Percentiles rank a stretch among this genome's conserved stretches.
phyloP scores from a whole-genome alignment of 2,329 filamentous ascomycete species.

The Talaromyces sp. region DNA sequence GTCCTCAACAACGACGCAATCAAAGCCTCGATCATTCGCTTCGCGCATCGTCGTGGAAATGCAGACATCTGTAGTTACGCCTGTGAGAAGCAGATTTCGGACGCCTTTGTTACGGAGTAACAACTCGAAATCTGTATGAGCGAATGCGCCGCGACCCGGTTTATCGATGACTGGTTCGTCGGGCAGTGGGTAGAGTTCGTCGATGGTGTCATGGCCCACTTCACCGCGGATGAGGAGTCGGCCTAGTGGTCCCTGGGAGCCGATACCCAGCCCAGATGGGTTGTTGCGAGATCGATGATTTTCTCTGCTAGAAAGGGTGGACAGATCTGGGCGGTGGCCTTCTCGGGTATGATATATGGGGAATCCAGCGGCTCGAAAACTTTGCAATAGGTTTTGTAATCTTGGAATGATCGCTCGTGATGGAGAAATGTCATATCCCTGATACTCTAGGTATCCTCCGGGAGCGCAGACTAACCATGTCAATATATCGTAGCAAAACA shows the following conservation, averaged over 20 bases:
- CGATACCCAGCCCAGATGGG: slow-evolving; percentile 50
- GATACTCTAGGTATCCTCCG: slow-evolving; percentile 45
- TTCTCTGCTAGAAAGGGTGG: slow-evolving; percentile 56
- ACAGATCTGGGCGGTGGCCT: slow-evolving; percentile 52
- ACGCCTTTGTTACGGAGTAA: slow-evolving; percentile 50
- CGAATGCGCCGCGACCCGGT: slow-evolving; percentile 52
- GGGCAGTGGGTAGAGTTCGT: slow-evolving; percentile 49
- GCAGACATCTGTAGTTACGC: slow-evolving; percentile 56
- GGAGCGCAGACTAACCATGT: slow-evolving; percentile 39
- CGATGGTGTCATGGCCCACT: slow-evolving; percentile 55
- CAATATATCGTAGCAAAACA: neutral
- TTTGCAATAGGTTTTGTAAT: slow-evolving; percentile 37
- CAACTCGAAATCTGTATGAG: slow-evolving; percentile 54
- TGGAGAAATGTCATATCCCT: slow-evolving; percentile 43
- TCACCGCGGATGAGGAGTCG: slow-evolving; percentile 58
- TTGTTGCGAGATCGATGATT: slow-evolving; percentile 53
- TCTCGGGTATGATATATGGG: slow-evolving; percentile 47
- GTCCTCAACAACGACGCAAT: slow-evolving; percentile 52
- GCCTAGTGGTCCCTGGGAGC: slow-evolving; percentile 53
- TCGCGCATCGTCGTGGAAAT: slow-evolving; percentile 56
- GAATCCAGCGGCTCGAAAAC: slow-evolving; percentile 40
- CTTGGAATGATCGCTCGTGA: slow-evolving; percentile 41
- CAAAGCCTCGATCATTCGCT: slow-evolving; percentile 55
- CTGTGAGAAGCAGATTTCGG: slow-evolving; percentile 52
- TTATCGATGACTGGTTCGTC: slow-evolving; percentile 55